phyloP scores from a whole-genome alignment of 1,139 yeast genomes.

The Taiozyma sp. region DNA sequence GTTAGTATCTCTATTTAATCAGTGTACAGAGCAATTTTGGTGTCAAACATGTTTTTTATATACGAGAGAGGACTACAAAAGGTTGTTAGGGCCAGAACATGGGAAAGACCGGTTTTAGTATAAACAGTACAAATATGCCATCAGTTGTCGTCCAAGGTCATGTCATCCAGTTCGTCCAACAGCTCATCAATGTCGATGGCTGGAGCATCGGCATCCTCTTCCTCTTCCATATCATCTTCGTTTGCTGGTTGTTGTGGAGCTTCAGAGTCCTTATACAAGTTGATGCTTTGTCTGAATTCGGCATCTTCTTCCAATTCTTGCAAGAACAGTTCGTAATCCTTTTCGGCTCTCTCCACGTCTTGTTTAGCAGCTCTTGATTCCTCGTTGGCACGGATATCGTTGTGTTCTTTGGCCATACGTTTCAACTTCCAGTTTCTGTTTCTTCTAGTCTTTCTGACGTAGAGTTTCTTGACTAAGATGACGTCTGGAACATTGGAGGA shows the following conservation, averaged over 20 bases:
- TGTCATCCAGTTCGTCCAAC: slow-evolving; percentile 87
- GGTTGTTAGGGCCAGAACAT: neutral
- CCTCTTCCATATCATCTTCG: slow-evolving; percentile 39
- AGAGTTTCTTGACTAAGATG: slow-evolving; percentile 84
- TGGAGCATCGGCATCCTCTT: slow-evolving; percentile 70
- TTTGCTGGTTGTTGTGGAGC: slow-evolving; percentile 18
- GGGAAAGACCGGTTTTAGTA: neutral
- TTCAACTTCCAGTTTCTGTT: slow-evolving; percentile 92
- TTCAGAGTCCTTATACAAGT: slow-evolving; percentile 68
- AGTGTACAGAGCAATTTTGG: neutral
- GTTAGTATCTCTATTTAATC: neutral
- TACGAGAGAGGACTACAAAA: neutral
- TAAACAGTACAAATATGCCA: neutral
- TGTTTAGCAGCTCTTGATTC: slow-evolving; percentile 78
- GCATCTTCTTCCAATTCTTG: slow-evolving; percentile 97
- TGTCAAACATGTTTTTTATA: neutral
- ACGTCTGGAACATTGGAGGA: slow-evolving; percentile 76
- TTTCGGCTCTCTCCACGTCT: slow-evolving; percentile 89
- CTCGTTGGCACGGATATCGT: slow-evolving; percentile 73
- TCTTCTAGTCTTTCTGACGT: slow-evolving; percentile 73
- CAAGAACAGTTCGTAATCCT: slow-evolving; percentile 91
- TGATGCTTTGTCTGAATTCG: slow-evolving; percentile 87
- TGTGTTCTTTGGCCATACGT: slow-evolving; percentile 97
- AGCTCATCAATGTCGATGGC: slow-evolving; percentile 75
- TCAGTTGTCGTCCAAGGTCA: slow-evolving; percentile 56